A percentile compares a stretch with the other conserved stretches of the same genome.
These are phyloP conservation scores for Erythrobasidium yunnanense DNA, from an alignment of 768 basidiomycete species.

Conservation along the genomic window DNA sequence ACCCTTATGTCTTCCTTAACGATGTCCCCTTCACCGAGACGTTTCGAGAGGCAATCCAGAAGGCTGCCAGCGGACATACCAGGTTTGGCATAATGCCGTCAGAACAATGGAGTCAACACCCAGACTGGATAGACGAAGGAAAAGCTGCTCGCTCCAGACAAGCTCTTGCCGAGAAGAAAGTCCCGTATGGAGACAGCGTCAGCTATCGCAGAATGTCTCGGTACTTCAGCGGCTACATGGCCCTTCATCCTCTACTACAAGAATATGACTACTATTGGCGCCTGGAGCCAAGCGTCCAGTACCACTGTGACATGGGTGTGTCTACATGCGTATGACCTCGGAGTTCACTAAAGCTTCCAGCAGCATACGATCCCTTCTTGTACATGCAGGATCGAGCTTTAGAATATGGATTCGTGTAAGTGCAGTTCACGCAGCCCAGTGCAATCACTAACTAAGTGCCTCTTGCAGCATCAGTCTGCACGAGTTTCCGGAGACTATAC, in stretches of 20 bases:
- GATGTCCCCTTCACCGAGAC: not conserved
- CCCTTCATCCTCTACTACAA: not conserved
- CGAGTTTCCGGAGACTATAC: not conserved
- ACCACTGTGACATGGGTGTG: not conserved
- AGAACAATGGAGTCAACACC: not conserved
- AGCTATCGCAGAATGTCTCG: not conserved
- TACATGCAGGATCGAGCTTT: not conserved
- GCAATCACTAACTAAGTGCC: not conserved
- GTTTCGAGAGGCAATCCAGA: not conserved
- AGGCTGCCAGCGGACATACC: not conserved
- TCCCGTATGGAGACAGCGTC: not conserved
- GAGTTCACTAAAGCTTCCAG: too few species aligned
- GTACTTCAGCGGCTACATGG: not conserved
- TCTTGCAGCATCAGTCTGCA: not conserved
- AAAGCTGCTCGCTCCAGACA: not conserved
- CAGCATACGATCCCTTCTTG: not conserved
- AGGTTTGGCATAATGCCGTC: not conserved
- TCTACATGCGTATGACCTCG: not conserved
- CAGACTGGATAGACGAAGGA: not conserved
- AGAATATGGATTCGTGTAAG: not conserved
- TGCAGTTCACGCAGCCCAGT: not conserved
- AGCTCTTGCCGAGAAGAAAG: not conserved
- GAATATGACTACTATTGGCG: not conserved
- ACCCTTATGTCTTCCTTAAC: not conserved
- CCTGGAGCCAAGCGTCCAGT: not conserved